Evolutionary conservation across 495 filamentous ascomycete species (phyloP).

Genomic region (Daldinia childiae): DNA sequence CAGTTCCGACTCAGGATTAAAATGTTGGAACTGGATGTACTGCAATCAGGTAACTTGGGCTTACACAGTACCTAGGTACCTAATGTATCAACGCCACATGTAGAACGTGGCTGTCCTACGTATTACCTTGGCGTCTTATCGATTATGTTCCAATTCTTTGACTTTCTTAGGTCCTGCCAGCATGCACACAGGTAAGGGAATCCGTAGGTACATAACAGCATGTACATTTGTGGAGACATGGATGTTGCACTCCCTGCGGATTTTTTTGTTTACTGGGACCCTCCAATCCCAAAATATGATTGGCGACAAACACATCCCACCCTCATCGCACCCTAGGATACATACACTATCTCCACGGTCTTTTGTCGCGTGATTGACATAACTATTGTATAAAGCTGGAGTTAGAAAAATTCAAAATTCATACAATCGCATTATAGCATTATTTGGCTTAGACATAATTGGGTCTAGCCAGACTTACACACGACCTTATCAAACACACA

Average conservation of each 20-base stretch:
- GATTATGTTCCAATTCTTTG: too few species aligned
- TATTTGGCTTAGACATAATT: conserved; percentile 25
- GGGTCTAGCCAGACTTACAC: not conserved
- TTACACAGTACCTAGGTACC: not conserved
- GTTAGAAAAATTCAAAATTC: not conserved
- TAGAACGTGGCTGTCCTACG: conserved; percentile 15
- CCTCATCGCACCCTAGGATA: conserved; percentile 10
- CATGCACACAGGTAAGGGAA: too few species aligned
- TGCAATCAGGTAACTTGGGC: not conserved
- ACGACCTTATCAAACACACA: not conserved
- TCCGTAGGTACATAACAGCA: too few species aligned
- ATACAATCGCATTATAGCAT: conserved; percentile 22
- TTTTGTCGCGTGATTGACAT: conserved; percentile 21
- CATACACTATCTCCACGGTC: conserved; percentile 15
- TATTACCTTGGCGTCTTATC: too few species aligned
- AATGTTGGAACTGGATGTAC: conserved; percentile 3
- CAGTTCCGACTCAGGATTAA: conserved; percentile 16
- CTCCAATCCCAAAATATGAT: conserved; percentile 14
- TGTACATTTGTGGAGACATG: too few species aligned
- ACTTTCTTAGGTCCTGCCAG: too few species aligned
- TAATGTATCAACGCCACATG: conserved; percentile 23
- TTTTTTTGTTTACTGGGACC: conserved; percentile 33
- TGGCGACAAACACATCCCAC: conserved; percentile 33
- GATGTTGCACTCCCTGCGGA: not conserved
- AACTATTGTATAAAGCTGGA: not conserved